A percentile compares a stretch with the other conserved stretches of the same genome.
Evolutionary conservation across 441 rosid species (phyloP).

Genomic region (Euphorbia schlechtendalii): DNA sequence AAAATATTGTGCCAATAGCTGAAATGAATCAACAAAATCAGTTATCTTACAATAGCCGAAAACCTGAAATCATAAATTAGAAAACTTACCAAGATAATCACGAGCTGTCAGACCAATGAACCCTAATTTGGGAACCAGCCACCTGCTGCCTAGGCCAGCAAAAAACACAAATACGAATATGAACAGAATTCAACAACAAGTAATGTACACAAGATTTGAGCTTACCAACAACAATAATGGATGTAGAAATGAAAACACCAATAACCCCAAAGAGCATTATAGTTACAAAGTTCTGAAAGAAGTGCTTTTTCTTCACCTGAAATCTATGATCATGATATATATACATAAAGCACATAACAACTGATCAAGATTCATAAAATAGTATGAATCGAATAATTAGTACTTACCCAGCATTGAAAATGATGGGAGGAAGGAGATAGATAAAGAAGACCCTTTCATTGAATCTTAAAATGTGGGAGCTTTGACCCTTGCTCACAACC

Average conservation of each 20-base stretch:
- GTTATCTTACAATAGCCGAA: background rate
- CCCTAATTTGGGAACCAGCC: slow-evolving; percentile 59
- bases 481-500: slow-evolving; percentile 57
- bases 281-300: slow-evolving; percentile 72
- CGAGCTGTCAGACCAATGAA: slow-evolving; percentile 46
- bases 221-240: slow-evolving; percentile 59
- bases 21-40: slow-evolving; percentile 21
- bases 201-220: background rate
- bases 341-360: no score
- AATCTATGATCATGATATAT: slow-evolving; percentile 31
- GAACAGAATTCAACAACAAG: background rate
- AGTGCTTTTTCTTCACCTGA: slow-evolving; percentile 89
- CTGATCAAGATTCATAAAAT: no score
- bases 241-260: slow-evolving; percentile 71
- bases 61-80: background rate
- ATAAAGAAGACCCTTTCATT: slow-evolving; percentile 81
- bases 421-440: slow-evolving; percentile 93
- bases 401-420: slow-evolving; percentile 89
- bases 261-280: slow-evolving; percentile 68
- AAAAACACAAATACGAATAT: slow-evolving; percentile 6
- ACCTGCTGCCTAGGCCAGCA: slow-evolving; percentile 61
- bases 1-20: slow-evolving; percentile 88
- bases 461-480: slow-evolving; percentile 67
- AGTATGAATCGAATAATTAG: background rate
- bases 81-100: slow-evolving; percentile 62